These are phyloP conservation scores for Penicillium hesseltinei DNA, from an alignment of 2,329 filamentous ascomycete species.

Conservation along the genomic window DNA sequence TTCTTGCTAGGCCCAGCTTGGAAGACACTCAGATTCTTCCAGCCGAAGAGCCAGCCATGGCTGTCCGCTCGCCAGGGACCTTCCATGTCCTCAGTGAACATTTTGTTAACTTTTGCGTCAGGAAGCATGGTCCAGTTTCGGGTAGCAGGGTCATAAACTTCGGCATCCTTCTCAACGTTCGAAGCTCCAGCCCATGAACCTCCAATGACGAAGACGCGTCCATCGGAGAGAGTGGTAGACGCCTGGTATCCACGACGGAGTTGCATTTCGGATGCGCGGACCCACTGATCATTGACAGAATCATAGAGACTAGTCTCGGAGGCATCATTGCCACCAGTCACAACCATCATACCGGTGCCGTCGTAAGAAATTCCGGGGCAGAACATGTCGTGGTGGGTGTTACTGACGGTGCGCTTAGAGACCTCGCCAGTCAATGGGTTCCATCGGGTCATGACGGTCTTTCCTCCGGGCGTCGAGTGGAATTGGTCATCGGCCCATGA, in stretches of 20 bases:
- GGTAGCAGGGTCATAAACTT: constrained; percentile 50
- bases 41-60: constrained; percentile 55
- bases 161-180: constrained; percentile 54
- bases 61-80: constrained; percentile 50
- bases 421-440: constrained; percentile 9
- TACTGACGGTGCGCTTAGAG: constrained; percentile 15
- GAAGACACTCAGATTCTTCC: constrained; percentile 51
- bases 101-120: constrained; percentile 48
- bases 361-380: constrained; percentile 52
- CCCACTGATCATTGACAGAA: constrained; percentile 7
- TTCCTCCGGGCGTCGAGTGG: constrained; percentile 12
- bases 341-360: constrained; percentile 50
- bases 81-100: constrained; percentile 43
- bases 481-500: constrained; percentile 19
- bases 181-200: constrained; percentile 55
- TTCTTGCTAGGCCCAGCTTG: constrained; percentile 55
- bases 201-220: constrained; percentile 58
- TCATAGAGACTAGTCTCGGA: constrained; percentile 49
- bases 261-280: constrained; percentile 45
- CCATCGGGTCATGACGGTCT: constrained; percentile 20
- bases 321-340: constrained; percentile 55
- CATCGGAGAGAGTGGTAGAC: constrained; percentile 51
- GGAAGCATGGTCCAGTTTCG: constrained; percentile 51
- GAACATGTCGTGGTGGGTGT: constrained; percentile 33
- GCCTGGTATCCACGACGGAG: constrained; percentile 55